A percentile compares a stretch with the other conserved stretches of the same genome.
phyloP scores from a whole-genome alignment of 108 stramenopile genomes.

The Nannochloropsis gaditana region DNA sequence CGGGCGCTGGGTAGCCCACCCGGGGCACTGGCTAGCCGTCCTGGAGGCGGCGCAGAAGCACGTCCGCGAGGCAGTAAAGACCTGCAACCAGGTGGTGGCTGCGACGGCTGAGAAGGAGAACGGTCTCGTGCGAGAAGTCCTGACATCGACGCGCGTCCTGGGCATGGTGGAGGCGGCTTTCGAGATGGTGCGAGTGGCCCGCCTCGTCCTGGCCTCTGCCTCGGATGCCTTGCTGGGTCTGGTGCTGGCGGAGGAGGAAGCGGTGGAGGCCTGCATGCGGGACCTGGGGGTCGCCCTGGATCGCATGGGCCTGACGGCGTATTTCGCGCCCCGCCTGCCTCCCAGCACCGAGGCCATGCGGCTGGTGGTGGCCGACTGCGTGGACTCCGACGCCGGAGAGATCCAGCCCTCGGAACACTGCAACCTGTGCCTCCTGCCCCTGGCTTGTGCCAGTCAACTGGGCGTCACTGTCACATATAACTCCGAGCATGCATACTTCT shows the following conservation, averaged over 20 bases:
- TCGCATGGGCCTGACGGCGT: background rate
- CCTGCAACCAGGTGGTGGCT: background rate
- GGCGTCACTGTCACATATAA: background rate
- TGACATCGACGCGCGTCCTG: background rate
- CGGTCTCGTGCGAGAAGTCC: background rate
- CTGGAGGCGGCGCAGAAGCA: background rate
- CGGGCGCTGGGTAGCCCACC: background rate
- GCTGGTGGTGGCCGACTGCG: background rate
- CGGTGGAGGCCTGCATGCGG: background rate
- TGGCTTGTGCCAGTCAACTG: background rate
- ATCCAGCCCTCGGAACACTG: background rate
- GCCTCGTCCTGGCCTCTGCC: background rate
- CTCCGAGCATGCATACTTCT: constrained; percentile 17
- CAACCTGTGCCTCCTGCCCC: background rate
- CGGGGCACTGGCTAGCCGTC: background rate
- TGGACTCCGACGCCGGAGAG: background rate
- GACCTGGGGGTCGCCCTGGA: background rate
- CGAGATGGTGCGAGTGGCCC: background rate
- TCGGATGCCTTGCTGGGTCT: background rate
- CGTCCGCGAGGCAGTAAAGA: background rate
- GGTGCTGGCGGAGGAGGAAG: constrained; percentile 14
- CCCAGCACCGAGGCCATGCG: background rate
- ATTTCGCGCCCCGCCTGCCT: constrained; percentile 1
- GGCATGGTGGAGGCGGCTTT: background rate
- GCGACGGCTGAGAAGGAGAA: background rate